phyloP scores from a whole-genome alignment of 108 stramenopile species.

The Nitzschia inconspicua region DNA sequence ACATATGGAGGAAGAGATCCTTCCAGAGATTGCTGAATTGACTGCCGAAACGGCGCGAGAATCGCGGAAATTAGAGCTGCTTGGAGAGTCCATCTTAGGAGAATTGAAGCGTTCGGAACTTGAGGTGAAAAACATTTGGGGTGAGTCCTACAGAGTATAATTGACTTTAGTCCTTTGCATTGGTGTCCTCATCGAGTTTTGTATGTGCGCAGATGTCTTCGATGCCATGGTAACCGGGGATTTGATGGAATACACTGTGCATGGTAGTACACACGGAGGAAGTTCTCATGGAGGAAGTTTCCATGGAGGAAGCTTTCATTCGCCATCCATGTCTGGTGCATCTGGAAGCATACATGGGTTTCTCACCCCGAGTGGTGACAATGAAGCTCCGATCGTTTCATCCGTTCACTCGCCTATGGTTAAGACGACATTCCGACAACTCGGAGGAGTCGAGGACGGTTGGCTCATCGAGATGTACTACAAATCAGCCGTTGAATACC shows the following conservation, averaged over 20 bases:
- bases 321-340: conserved; percentile 4
- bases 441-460: conserved; percentile 46
- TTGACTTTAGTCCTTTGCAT: neutral
- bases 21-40: conserved; percentile 24
- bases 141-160: conserved; percentile 27
- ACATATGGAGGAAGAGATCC: conserved; percentile 22
- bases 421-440: conserved; percentile 20
- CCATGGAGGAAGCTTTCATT: conserved; percentile 7
- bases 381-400: conserved; percentile 20
- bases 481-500: conserved; percentile 57
- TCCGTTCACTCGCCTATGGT: conserved; percentile 22
- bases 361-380: conserved; percentile 12
- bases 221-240: conserved; percentile 37
- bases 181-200: neutral
- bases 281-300: conserved; percentile 26
- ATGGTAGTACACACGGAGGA: conserved; percentile 29
- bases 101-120: conserved; percentile 63
- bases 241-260: conserved; percentile 32
- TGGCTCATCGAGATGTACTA: conserved; percentile 83
- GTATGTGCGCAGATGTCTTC: conserved; percentile 16
- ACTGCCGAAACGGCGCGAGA: neutral
- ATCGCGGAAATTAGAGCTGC: conserved; percentile 5
- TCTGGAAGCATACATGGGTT: conserved; percentile 29
- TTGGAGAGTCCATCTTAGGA: conserved; percentile 53
- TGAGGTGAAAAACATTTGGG: conserved; percentile 61